These are phyloP conservation scores for Pseudoscleropodium purum DNA, from an alignment of 225 moss, liverwort and hornwort genomes.

Conservation along the genomic window DNA sequence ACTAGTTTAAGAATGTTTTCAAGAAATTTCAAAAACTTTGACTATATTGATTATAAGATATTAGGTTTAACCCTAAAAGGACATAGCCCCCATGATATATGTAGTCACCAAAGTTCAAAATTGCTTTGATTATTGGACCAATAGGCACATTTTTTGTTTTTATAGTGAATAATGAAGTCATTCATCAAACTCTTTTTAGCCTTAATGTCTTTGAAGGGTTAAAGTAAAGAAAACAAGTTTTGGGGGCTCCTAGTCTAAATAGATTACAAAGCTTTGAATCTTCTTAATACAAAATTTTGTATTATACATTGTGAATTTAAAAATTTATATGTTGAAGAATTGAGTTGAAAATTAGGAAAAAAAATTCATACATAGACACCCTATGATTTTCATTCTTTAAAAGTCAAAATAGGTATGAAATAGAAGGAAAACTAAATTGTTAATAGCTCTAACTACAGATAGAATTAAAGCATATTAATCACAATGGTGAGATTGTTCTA, in stretches of 20 bases:
- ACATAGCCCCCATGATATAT: too few relatives aligned
- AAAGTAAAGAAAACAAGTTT: not conserved
- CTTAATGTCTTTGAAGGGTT: too few relatives aligned
- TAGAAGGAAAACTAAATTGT: not conserved
- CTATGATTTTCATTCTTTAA: not conserved
- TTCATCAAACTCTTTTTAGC: too few relatives aligned
- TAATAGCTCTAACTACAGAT: not conserved
- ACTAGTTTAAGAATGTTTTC: too few relatives aligned
- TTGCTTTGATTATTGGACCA: too few relatives aligned
- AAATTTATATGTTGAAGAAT: not conserved
- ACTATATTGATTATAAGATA: not conserved
- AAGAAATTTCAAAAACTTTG: not conserved
- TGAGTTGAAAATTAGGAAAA: accelerated
- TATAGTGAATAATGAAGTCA: too few relatives aligned
- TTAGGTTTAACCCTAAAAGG: too few relatives aligned
- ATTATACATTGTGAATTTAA: not conserved
- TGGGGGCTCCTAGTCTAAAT: accelerated
- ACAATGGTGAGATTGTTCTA: not conserved
- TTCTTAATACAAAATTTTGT: accelerated
- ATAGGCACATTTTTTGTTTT: too few relatives aligned
- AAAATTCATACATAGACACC: not conserved
- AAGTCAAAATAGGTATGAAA: accelerated
- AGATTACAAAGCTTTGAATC: not conserved
- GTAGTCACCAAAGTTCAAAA: too few relatives aligned
- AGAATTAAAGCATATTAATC: not conserved